A percentile compares a stretch with the other conserved stretches of the same genome.
Evolutionary conservation across 352 stramenopile species (phyloP).

Genomic region (Blastocystis sp.): DNA sequence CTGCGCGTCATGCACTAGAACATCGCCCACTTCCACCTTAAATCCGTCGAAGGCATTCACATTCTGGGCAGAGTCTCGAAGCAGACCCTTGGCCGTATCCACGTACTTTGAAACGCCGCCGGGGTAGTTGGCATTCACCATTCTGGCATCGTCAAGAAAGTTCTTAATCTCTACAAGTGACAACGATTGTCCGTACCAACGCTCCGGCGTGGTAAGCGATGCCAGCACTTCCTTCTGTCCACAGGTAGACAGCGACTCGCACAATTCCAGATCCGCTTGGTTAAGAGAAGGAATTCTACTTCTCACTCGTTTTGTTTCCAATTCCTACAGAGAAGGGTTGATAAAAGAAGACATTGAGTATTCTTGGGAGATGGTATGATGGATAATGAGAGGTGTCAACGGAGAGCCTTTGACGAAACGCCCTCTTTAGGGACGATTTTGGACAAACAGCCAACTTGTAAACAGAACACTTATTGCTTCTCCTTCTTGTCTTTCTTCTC

Average conservation of each 20-base stretch:
- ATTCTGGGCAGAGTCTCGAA: slow-evolving; percentile 74
- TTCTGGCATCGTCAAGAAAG: slow-evolving; percentile 48
- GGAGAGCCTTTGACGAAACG: not conserved
- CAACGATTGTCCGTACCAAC: not conserved
- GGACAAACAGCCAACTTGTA: too few species aligned
- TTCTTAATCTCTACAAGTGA: slow-evolving; percentile 64
- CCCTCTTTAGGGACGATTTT: too few species aligned
- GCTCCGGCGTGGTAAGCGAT: slow-evolving; percentile 33
- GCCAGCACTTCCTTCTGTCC: slow-evolving; percentile 47
- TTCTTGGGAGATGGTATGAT: too few species aligned
- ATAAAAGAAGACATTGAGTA: slow-evolving; percentile 54
- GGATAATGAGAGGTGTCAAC: too few species aligned
- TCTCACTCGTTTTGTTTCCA: not conserved
- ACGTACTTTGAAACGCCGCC: slow-evolving; percentile 76
- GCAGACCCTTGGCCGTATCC: slow-evolving; percentile 73
- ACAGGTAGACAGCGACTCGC: slow-evolving; percentile 28
- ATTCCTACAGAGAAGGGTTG: slow-evolving; percentile 27
- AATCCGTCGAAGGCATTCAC: slow-evolving; percentile 78
- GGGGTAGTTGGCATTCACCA: slow-evolving; percentile 74
- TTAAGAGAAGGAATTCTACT: slow-evolving; percentile 48
- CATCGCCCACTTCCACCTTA: slow-evolving; percentile 67
- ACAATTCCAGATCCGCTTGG: slow-evolving; percentile 46
- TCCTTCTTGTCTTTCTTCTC: too few species aligned
- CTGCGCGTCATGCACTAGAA: not conserved
- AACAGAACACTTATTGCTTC: slow-evolving; percentile 64